Evolutionary conservation across 2,329 filamentous ascomycete genomes (phyloP).

Genomic region (Nemania serpens): DNA sequence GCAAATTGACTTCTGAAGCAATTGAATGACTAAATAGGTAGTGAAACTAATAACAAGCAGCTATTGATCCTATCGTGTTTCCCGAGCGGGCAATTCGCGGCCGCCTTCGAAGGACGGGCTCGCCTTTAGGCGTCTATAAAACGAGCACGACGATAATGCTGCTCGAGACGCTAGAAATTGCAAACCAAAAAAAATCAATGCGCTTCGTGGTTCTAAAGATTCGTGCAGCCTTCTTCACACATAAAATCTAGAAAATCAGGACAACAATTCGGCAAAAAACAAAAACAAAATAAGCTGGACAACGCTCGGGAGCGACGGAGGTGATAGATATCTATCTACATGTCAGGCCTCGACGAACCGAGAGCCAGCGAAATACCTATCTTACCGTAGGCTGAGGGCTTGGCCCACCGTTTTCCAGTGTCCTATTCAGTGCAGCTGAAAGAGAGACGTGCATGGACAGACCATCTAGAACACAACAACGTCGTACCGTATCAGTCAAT

Average conservation of each 20-base stretch:
- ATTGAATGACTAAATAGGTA: neutral
- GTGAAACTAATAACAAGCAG: neutral
- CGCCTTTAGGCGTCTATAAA: neutral
- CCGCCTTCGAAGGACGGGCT: conserved; percentile 1
- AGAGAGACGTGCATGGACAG: conserved; percentile 9
- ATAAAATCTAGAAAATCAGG: neutral
- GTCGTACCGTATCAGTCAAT: conserved; percentile 7
- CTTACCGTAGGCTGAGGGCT: conserved; percentile 7
- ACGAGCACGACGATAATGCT: neutral
- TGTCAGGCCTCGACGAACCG: neutral
- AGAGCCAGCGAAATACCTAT: conserved; percentile 1
- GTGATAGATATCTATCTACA: conserved; percentile 2
- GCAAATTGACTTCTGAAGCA: neutral
- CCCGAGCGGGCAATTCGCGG: neutral
- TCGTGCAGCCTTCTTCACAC: neutral
- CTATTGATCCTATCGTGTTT: neutral
- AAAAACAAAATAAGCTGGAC: neutral
- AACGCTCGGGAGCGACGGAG: conserved; percentile 8
- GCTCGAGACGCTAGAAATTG: neutral
- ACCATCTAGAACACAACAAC: conserved; percentile 16
- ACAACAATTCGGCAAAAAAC: neutral
- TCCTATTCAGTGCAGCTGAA: conserved; percentile 17
- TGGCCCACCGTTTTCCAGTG: conserved; percentile 8
- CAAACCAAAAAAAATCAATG: neutral
- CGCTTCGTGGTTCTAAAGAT: neutral